Conservation (phyloP, 176 grass and related monocot species). For the Poa annua region DNA sequence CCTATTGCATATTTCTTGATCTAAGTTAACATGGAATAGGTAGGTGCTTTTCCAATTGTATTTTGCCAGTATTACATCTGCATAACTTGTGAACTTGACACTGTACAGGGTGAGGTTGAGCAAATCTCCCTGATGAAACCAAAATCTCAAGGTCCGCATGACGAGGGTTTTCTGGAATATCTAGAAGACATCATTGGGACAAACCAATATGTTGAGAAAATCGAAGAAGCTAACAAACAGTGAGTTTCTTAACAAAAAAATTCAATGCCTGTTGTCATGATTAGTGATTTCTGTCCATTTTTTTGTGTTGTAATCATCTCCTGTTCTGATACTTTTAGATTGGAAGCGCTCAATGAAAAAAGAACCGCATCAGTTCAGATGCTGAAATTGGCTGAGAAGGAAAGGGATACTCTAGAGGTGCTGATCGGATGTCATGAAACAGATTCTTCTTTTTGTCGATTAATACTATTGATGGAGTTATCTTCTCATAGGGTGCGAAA, state of each 20-base stretch:
- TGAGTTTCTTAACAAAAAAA: slow-evolving; percentile 55
- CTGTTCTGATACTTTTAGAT: slow-evolving; percentile 50
- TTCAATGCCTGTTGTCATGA: slow-evolving; percentile 17
- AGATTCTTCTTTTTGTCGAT: slow-evolving; percentile 30
- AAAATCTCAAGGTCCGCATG: slow-evolving; percentile 88
- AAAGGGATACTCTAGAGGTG: slow-evolving; percentile 96
- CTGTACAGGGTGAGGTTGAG: slow-evolving; percentile 87
- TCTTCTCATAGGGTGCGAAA: slow-evolving; percentile 77
- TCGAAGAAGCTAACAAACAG: slow-evolving; percentile 92
- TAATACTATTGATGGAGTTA: slow-evolving; percentile 33
- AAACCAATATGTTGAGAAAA: slow-evolving; percentile 92
- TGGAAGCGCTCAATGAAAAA: slow-evolving; percentile 94
- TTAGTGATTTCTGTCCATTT: slow-evolving; percentile 34
- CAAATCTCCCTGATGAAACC: slow-evolving; percentile 99
- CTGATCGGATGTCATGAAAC: slow-evolving; percentile 44
- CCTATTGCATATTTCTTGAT: slow-evolving; percentile 4
- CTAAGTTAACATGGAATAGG: slow-evolving; percentile 6
- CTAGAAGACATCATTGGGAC: slow-evolving; percentile 98
- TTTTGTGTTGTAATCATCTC: slow-evolving; percentile 37
- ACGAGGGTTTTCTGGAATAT: slow-evolving; percentile 98
- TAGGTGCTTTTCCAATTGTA: not conserved
- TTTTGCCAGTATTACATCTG: slow-evolving; percentile 24
- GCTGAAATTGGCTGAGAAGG: slow-evolving; percentile 96
- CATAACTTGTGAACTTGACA: slow-evolving; percentile 40
- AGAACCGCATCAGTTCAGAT: slow-evolving; percentile 77